Base-by-base conservation (phyloP, 441 rosid species). In the Syzygium malaccense region DNA sequence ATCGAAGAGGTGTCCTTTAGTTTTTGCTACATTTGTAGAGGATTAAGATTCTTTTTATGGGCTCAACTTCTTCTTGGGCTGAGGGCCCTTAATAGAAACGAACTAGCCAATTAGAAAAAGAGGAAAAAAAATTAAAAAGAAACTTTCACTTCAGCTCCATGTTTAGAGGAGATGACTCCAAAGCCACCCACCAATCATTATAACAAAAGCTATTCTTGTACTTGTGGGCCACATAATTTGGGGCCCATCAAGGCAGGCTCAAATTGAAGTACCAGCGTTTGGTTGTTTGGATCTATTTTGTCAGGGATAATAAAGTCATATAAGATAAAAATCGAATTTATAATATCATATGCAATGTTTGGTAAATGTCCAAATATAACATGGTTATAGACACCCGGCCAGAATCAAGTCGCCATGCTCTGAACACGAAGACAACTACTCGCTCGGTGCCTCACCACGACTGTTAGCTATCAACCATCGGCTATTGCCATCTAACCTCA, bases 401-500 rank as follows among this genome's bases (percentile, higher is more conserved):
- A 14, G 4, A 37, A 37, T 71, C 51, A 37, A 37, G 80, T 71
- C 4, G 25, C 28, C 80, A 20, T 37, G 15, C 51, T 71, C 7
- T 0, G 9, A 71, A 37, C 8, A 11, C 1, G 26, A 68, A 68
- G 23, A 71, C 11, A 71, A 37, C 4, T 11, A 3, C 49, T 71
- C 3, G 17, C 28, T 4, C 0, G 2, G 3, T 71, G 4, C 49
- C 80, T 71, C 5, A 20, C 25, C 28, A 20, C 0, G 0, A 62
- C 14, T 62, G 7, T n/a, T 11, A 30, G 48, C 48, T 45, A 45
- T 45, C 15, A 30, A 20, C 8, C 14, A 3, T 33, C 14, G 0
- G 23, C 1, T 20, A 20, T 12, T 3, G 3, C 12, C 3, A 7
- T 20, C 17, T 71, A 71, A 37, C 49, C 26, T 20, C 4, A 20